phyloP scores from a whole-genome alignment of 2,329 filamentous ascomycete genomes.

The Ascochyta rabiei region DNA sequence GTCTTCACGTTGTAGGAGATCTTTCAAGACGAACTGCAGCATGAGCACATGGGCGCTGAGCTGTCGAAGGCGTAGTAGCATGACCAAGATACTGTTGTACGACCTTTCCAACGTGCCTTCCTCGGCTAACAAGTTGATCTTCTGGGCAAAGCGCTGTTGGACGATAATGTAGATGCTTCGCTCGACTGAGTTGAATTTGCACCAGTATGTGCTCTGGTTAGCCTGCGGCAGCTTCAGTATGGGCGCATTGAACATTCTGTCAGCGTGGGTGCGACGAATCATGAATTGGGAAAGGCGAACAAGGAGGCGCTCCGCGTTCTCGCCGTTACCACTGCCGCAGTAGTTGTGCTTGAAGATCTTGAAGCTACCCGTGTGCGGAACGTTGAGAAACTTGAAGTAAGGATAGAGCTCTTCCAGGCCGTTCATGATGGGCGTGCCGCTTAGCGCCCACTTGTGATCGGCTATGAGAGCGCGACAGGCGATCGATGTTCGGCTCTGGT shows the following conservation, averaged over 20 bases:
- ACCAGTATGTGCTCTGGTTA: slow-evolving; percentile 48
- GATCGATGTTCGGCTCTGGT: slow-evolving; percentile 48
- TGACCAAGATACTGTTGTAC: slow-evolving; percentile 24
- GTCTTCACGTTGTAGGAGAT: slow-evolving; percentile 54
- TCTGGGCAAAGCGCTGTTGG: slow-evolving; percentile 48
- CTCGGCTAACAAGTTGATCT: slow-evolving; percentile 48
- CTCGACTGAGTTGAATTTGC: slow-evolving; percentile 61
- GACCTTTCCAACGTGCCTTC: slow-evolving; percentile 5
- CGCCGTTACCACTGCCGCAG: slow-evolving; percentile 38
- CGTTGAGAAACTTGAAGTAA: slow-evolving; percentile 54
- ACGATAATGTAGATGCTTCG: slow-evolving; percentile 61
- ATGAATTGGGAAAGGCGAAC: slow-evolving; percentile 55
- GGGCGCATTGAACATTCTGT: slow-evolving; percentile 58
- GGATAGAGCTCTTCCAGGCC: slow-evolving; percentile 39
- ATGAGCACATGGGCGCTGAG: slow-evolving; percentile 58
- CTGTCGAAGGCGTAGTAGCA: slow-evolving; percentile 60
- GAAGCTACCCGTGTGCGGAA: slow-evolving; percentile 50
- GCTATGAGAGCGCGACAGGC: slow-evolving; percentile 53
- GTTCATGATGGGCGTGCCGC: slow-evolving; percentile 52
- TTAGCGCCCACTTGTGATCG: slow-evolving; percentile 51
- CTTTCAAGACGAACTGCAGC: slow-evolving; percentile 53
- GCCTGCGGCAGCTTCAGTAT: slow-evolving; percentile 62
- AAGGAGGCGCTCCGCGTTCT: slow-evolving; percentile 44
- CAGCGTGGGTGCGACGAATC: slow-evolving; percentile 61
- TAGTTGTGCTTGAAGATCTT: slow-evolving; percentile 54